Evolutionary conservation across 2,329 filamentous ascomycete species (phyloP), one percentile per base, ranked within the genome.

Genomic region (Colletotrichum sp.): DNA sequence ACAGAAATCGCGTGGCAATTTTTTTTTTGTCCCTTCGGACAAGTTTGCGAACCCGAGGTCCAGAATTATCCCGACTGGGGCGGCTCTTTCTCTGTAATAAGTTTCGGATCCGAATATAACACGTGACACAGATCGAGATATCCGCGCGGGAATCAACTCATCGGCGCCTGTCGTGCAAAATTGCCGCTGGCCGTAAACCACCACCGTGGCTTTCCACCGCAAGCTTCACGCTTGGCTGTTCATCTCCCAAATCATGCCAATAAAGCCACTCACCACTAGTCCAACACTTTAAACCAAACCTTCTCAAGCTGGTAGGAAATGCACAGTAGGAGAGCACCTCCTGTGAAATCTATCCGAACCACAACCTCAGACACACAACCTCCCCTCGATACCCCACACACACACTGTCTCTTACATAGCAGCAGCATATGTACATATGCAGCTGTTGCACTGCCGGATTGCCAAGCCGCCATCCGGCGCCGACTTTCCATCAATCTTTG

Each of bases 381-480:
- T 43, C 39, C 39, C 39, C 39, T 43, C 39, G 18, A 43, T 43
- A 43, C 39, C 39, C 39, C 39, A n/a, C 39, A 48, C 39, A 43
- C 39, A n/a, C 39, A 10, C 18, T n/a, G 18, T 10, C 39, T 48
- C 39, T n/a, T 43, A 43, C 39, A 48, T 48, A 3, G 39, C 39
- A 48, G 39, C 39, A 43, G 18, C 18, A 12, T n/a, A 4, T 48
- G 39, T 48, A 18, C 18, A 48, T 48, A 48, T 48, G 39, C 39
- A 48, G 39, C 39, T 48, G 52, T 65, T 73, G 69, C 73, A 75
- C 73, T 68, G 73, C 73, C 73, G 73, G 69, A 73, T 60, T 68
- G 70, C 73, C 70, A 75, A 75, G 73, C 22, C 64, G 69, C 70
- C 73, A 75, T 67, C 39, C 39, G 39, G 73, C 43, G 72, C 73